Evolutionary conservation across 169 alveolate species (phyloP).

Genomic region (Plasmodium vinckei): DNA sequence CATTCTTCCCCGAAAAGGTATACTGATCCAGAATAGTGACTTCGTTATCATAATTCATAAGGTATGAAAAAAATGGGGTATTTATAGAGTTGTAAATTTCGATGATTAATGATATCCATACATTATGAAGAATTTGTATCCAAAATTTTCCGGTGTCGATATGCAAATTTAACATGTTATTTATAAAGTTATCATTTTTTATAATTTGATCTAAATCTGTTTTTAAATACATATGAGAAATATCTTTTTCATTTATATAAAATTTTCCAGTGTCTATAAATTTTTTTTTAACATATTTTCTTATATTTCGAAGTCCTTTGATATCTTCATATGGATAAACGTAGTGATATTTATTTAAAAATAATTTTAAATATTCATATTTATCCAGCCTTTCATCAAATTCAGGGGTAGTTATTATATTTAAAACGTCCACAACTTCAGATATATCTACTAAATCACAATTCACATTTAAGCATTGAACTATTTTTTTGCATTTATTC

Average conservation of each 20-base stretch:
- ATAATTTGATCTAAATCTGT: slow-evolving; percentile 56
- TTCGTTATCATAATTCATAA: slow-evolving; percentile 37
- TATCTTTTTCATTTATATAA: slow-evolving; percentile 47
- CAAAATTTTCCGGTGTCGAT: slow-evolving; percentile 72
- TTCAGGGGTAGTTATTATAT: slow-evolving; percentile 61
- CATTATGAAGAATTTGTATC: slow-evolving; percentile 68
- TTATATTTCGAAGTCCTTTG: slow-evolving; percentile 22
- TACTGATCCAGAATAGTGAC: slow-evolving; percentile 36
- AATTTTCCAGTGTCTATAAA: slow-evolving; percentile 29
- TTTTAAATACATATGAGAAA: slow-evolving; percentile 65
- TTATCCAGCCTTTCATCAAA: slow-evolving; percentile 71
- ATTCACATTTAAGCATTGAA: slow-evolving; percentile 55
- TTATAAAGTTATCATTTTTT: slow-evolving; percentile 61
- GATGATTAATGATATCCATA: slow-evolving; percentile 70
- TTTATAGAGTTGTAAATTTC: slow-evolving; percentile 22
- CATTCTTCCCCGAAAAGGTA: slow-evolving; percentile 11
- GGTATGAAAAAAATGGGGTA: slow-evolving; percentile 36
- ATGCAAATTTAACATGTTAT: slow-evolving; percentile 71
- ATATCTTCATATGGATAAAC: slow-evolving; percentile 72
- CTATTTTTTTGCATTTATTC: slow-evolving; percentile 57
- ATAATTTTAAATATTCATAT: slow-evolving; percentile 58
- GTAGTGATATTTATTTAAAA: slow-evolving; percentile 52
- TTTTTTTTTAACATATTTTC: slow-evolving; percentile 32
- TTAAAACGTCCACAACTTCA: slow-evolving; percentile 40
- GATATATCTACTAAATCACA: slow-evolving; percentile 42